Evolutionary conservation across 768 basidiomycete genomes (phyloP).

Genomic region (Pholiota microspora): DNA sequence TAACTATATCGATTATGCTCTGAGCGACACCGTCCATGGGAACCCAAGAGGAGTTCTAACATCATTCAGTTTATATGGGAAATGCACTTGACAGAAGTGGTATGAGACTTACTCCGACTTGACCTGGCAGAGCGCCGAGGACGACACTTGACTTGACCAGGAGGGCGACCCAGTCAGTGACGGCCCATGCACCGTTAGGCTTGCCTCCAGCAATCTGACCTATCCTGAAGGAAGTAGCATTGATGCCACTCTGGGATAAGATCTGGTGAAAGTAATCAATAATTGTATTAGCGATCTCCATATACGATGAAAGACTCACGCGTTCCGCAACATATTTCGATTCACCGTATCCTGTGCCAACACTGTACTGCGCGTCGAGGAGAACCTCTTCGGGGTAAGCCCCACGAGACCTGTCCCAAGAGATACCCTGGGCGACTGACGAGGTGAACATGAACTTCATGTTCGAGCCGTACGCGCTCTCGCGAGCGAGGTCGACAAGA

Average conservation of each 20-base stretch:
- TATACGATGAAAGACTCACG: conserved; percentile 18
- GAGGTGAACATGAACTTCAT: conserved; percentile 39
- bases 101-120: conserved; percentile 21
- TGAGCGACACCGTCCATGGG: conserved; percentile 23
- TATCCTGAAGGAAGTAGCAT: conserved; percentile 26
- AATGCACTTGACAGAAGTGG: too few species aligned
- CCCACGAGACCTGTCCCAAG: conserved; percentile 25
- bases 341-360: conserved; percentile 30
- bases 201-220: conserved; percentile 33
- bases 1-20: conserved; percentile 6
- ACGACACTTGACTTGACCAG: conserved; percentile 30
- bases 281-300: neutral
- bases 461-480: conserved; percentile 23
- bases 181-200: conserved; percentile 33
- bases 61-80: neutral
- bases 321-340: conserved; percentile 33
- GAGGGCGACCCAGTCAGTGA: conserved; percentile 35
- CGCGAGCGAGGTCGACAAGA: conserved; percentile 35
- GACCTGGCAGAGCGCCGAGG: conserved; percentile 24
- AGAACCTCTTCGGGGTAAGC: conserved; percentile 33
- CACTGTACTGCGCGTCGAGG: conserved; percentile 21
- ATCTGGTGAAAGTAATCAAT: conserved; percentile 10
- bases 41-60: conserved; percentile 30
- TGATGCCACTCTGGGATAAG: conserved; percentile 18
- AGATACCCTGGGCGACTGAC: conserved; percentile 28